Evolutionary conservation across 2,329 filamentous ascomycete genomes (phyloP).

Genomic region (Aspergillus pseudonomiae): DNA sequence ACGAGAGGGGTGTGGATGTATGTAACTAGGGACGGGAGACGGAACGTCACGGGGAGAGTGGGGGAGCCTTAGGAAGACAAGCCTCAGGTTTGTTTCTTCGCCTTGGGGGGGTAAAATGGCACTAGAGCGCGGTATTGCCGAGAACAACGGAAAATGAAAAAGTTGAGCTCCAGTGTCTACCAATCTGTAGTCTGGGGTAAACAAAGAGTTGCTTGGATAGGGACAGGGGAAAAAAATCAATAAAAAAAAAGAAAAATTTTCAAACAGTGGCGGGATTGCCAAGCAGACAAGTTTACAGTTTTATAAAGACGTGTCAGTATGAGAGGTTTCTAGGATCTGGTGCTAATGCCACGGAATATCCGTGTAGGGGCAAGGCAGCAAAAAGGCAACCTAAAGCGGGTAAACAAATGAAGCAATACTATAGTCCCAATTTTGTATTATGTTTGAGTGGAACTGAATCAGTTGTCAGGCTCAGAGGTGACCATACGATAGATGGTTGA

Average conservation of each 20-base stretch:
- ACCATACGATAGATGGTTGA: background rate
- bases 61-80: constrained; percentile 1
- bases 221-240: background rate
- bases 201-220: background rate
- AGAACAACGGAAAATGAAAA: background rate
- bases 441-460: background rate
- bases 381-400: background rate
- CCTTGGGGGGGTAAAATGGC: background rate
- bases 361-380: background rate
- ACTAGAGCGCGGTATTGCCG: background rate
- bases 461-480: background rate
- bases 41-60: constrained; percentile 19
- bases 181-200: background rate
- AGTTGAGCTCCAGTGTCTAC: background rate
- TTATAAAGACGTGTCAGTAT: background rate
- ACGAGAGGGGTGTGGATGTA: constrained; percentile 11
- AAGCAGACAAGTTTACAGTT: background rate
- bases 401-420: background rate
- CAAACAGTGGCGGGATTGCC: background rate
- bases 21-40: constrained; percentile 7
- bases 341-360: constrained; percentile 1
- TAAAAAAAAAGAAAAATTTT: background rate
- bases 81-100: background rate
- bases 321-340: background rate
- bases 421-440: background rate